Conservation (phyloP, 176 grass and related monocot genomes). For the maize (Zea mays) region DNA sequence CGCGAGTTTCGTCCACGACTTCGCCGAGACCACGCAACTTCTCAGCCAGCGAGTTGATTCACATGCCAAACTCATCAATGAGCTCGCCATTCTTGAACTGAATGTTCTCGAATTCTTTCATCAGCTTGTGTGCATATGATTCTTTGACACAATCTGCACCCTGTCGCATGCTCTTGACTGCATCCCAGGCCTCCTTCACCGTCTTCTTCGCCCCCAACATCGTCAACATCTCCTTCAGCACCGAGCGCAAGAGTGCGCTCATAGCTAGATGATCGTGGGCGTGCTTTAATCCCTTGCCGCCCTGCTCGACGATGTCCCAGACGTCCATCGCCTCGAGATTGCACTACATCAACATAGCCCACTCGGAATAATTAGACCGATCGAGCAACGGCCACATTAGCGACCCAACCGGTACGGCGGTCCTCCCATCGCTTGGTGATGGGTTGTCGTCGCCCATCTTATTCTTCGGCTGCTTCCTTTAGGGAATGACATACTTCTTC, state of each 20-base stretch:
- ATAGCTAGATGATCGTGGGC: background rate
- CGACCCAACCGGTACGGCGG: background rate
- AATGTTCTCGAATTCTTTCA: background rate
- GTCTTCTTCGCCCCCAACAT: background rate
- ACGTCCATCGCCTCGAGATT: background rate
- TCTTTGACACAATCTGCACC: background rate
- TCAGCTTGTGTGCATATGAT: background rate
- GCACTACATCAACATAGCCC: background rate
- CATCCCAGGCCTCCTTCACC: background rate
- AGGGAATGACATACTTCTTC: background rate
- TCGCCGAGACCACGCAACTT: background rate
- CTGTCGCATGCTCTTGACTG: background rate
- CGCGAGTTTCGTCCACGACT: too few relatives aligned
- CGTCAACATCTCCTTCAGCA: background rate
- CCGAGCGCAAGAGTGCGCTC: background rate
- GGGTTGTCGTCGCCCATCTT: background rate
- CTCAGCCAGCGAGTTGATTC: background rate
- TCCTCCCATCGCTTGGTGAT: fast-evolving
- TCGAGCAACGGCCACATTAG: background rate
- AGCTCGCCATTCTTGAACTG: background rate
- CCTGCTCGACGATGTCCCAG: background rate
- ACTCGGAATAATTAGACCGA: too few relatives aligned
- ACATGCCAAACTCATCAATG: background rate
- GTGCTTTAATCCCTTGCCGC: background rate
- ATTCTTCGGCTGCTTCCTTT: background rate